Percentiles rank a stretch among this genome's conserved stretches.
Conservation (phyloP, 2,329 filamentous ascomycete species). For the Colletotrichum agaves region DNA sequence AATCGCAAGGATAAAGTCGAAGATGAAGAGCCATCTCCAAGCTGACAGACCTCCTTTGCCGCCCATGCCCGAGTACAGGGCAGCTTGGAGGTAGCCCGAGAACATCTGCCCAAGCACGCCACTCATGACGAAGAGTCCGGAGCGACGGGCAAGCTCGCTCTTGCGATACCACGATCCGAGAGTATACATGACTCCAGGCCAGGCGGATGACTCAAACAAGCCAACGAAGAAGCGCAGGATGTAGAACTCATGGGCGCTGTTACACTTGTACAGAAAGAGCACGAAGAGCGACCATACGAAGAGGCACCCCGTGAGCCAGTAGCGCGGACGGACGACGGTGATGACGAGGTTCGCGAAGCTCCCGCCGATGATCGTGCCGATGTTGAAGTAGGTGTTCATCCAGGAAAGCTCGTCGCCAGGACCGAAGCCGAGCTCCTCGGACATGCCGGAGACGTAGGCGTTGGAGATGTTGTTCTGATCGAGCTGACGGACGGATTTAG, state of each 20-base stretch:
- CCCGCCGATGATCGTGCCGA: slow-evolving; percentile 58
- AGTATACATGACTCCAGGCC: slow-evolving; percentile 64
- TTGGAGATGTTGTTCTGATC: slow-evolving; percentile 59
- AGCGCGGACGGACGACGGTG: slow-evolving; percentile 54
- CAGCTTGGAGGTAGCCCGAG: slow-evolving; percentile 49
- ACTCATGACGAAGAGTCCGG: slow-evolving; percentile 67
- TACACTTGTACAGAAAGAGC: slow-evolving; percentile 53
- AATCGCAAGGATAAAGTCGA: slow-evolving; percentile 50
- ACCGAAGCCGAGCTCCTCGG: slow-evolving; percentile 56
- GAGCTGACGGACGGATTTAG: slow-evolving; percentile 41
- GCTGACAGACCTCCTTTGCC: slow-evolving; percentile 47
- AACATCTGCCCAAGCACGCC: slow-evolving; percentile 59
- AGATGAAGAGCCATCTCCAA: slow-evolving; percentile 53
- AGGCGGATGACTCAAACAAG: slow-evolving; percentile 64
- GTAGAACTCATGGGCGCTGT: slow-evolving; percentile 52
- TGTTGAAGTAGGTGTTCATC: slow-evolving; percentile 58
- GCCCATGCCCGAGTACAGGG: slow-evolving; percentile 47
- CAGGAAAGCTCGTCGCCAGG: slow-evolving; percentile 54
- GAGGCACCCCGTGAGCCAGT: slow-evolving; percentile 53
- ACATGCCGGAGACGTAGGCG: slow-evolving; percentile 60
- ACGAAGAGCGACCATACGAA: slow-evolving; percentile 53
- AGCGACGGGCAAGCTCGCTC: slow-evolving; percentile 66
- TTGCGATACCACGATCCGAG: slow-evolving; percentile 70
- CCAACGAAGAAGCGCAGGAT: slow-evolving; percentile 65
- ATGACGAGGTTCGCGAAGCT: slow-evolving; percentile 56